Evolutionary conservation across 1,284 basidiomycete species (phyloP), one percentile per base, ranked within the genome.

Genomic region (Apiotrichum akiyoshidainum): DNA sequence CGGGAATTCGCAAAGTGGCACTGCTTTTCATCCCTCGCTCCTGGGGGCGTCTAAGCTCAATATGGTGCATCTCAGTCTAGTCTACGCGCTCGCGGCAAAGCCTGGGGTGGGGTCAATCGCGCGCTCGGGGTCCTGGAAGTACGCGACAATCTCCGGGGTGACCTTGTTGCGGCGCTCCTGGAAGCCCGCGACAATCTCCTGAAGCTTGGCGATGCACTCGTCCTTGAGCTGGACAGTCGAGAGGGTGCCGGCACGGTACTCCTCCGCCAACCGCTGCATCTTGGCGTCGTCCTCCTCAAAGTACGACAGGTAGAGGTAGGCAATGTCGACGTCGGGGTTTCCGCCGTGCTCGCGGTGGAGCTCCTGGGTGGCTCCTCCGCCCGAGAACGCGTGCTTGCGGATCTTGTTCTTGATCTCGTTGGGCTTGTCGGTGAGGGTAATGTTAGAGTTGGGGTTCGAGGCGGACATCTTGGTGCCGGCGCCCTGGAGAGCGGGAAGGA

Each of bases 401-500:
- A 99, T 87, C 82, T 99, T 99, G 78, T 93, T 98, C 82, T 97
- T 96, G 81, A 92, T 97, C 79, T 94, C 89, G 66, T 86, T 87
- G 17, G 87, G 83, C 56, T 89, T 92, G 76, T 99, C 96, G 52
- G 84, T 92, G 94, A 99, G 97, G 79, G 85, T 98, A 67, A 99
- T 95, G 68, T 88, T 89, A 63, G 87, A 89, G 78, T 90, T 94
- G 39, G 87, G 82, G 76, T 94, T 88, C 52, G 89, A 92, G 5
- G 95, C 95, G 72, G 90, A 94, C 96, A 99, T 99, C 81, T 99
- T 99, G 44, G 92, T 96, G 77, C 96, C 92, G 7, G 93, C 89
- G 44, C 96, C 96, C 80, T 98, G 95, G 16, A 99, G 83, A 1
- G 96, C 94, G 7, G 96, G 96, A 81, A 99, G 96, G 84, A 99